Conservation (phyloP, 768 basidiomycete genomes). For the Lentinula aciculospora region DNA sequence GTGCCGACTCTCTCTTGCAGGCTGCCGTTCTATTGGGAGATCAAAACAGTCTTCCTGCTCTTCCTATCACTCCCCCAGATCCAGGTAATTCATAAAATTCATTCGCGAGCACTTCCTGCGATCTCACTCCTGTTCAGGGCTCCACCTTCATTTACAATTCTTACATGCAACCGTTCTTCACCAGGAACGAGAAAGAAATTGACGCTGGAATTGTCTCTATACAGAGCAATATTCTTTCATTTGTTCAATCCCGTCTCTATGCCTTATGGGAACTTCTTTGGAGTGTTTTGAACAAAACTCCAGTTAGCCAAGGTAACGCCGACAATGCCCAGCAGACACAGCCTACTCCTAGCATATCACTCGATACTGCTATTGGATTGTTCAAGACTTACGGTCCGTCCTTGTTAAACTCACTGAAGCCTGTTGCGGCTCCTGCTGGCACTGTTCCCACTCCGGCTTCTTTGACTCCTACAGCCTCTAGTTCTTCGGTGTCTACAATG, state of each 20-base stretch:
- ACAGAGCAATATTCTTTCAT: constrained; percentile 48
- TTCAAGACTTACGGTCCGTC: constrained; percentile 38
- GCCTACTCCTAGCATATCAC: constrained; percentile 14
- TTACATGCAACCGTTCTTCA: constrained; percentile 57
- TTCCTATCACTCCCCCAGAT: constrained; percentile 68
- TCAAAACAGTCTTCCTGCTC: constrained; percentile 61
- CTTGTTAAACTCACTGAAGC: constrained; percentile 26
- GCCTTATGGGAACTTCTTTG: constrained; percentile 42
- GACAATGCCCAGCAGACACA: constrained; percentile 18
- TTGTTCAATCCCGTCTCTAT: constrained; percentile 45
- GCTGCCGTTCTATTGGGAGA: constrained; percentile 76
- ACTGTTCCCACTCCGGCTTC: constrained; percentile 7
- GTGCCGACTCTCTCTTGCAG: constrained; percentile 29
- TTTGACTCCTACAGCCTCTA: constrained; percentile 13
- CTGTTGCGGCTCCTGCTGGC: constrained; percentile 10
- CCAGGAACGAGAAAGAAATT: constrained; percentile 51
- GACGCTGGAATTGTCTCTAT: constrained; percentile 53
- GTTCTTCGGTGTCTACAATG: constrained; percentile 14
- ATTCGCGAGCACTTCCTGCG: background rate
- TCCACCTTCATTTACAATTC: constrained; percentile 59
- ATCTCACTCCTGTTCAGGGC: constrained; percentile 37
- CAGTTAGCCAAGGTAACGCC: constrained; percentile 11
- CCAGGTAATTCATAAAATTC: constrained; percentile 35
- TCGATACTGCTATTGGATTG: constrained; percentile 28
- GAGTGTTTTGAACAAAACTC: constrained; percentile 36